Conservation (phyloP, 2,329 filamentous ascomycete genomes). For the Fusarium verrucosum region DNA sequence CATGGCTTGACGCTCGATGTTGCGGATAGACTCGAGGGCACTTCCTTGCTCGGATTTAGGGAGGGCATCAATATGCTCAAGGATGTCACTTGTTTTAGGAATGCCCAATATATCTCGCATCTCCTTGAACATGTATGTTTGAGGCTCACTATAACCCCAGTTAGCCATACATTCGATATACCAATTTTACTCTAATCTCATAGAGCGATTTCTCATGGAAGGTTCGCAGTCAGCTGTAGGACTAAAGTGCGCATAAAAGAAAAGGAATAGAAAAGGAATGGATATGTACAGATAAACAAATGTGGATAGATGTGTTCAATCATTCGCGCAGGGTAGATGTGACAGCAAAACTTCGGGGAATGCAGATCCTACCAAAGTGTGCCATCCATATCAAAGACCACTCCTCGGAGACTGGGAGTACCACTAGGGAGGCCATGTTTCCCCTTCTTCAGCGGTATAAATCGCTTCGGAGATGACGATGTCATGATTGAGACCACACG, state of each 20-base stretch:
- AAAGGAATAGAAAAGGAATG: too few species aligned
- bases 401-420: slow-evolving; percentile 62
- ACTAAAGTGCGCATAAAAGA: too few species aligned
- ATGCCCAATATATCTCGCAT: slow-evolving; percentile 84
- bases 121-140: slow-evolving; percentile 93
- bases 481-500: slow-evolving; percentile 56
- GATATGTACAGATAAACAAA: not conserved
- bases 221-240: too few species aligned
- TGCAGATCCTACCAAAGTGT: slow-evolving; percentile 78
- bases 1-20: slow-evolving; percentile 86
- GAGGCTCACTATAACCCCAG: slow-evolving; percentile 71
- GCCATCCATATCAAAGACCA: slow-evolving; percentile 94
- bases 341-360: not conserved
- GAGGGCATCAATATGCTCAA: slow-evolving; percentile 84
- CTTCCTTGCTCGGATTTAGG: slow-evolving; percentile 65
- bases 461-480: slow-evolving; percentile 55
- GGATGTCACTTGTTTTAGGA: slow-evolving; percentile 78
- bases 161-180: slow-evolving; percentile 5
- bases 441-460: slow-evolving; percentile 63
- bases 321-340: slow-evolving; percentile 16
- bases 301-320: not conserved
- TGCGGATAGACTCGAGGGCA: slow-evolving; percentile 78
- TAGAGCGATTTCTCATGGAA: too few species aligned
- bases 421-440: slow-evolving; percentile 43
- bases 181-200: not conserved